Evolutionary conservation across 2,329 filamentous ascomycete species (phyloP).

Genomic region (Penicillium nordicum): DNA sequence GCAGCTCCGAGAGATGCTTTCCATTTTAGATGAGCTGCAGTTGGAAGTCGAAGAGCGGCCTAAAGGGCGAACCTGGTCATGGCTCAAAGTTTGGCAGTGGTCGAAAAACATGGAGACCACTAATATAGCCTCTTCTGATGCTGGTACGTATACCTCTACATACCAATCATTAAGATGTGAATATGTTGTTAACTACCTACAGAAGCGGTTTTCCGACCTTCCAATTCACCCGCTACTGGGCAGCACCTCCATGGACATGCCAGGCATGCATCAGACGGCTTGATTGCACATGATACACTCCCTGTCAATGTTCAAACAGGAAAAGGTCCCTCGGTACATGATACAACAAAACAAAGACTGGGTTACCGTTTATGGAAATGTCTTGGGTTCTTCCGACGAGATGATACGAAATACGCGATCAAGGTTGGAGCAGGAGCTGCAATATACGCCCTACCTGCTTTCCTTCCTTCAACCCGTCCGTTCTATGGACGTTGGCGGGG

Average conservation of each 20-base stretch:
- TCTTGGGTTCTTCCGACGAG: conserved; percentile 57
- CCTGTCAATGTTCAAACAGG: conserved; percentile 5
- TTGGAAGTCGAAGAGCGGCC: conserved; percentile 60
- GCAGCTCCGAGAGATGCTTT: conserved; percentile 78
- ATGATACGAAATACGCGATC: conserved; percentile 74
- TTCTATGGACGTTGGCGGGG: conserved; percentile 85
- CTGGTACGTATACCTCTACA: conserved; percentile 17
- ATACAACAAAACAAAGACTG: conserved; percentile 27
- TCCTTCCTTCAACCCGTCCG: conserved; percentile 72
- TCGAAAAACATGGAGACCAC: conserved; percentile 12
- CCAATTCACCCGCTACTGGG: no score
- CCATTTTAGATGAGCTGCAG: conserved; percentile 81
- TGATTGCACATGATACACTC: conserved; percentile 8
- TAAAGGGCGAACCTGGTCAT: conserved; percentile 70
- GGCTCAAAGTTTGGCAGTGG: conserved; percentile 73
- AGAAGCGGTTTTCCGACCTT: not conserved
- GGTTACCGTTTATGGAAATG: conserved; percentile 42
- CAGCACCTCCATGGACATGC: not conserved
- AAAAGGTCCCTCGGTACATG: conserved; percentile 2
- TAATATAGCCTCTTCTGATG: conserved; percentile 26
- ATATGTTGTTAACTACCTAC: not conserved
- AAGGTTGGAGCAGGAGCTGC: conserved; percentile 91
- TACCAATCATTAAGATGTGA: no score
- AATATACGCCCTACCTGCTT: conserved; percentile 84
- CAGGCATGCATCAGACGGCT: conserved; percentile 7